A percentile compares a stretch with the other conserved stretches of the same genome.
phyloP scores from a whole-genome alignment of 495 filamentous ascomycete species.

The Penicillium coprophilum region DNA sequence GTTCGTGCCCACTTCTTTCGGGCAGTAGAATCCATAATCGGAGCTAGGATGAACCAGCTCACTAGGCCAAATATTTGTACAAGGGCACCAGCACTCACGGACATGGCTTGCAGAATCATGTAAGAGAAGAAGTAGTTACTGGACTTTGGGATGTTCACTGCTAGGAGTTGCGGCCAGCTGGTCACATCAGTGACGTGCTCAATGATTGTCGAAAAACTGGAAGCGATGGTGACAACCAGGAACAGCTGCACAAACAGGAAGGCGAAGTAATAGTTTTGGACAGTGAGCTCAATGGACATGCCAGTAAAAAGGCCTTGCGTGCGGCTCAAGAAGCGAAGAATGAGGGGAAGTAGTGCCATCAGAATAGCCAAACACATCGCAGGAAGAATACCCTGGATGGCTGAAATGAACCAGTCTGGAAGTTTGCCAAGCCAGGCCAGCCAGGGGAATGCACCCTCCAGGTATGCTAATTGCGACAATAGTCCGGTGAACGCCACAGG shows the following conservation, averaged over 20 bases:
- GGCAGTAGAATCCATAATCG: conserved; percentile 80
- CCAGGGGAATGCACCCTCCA: conserved; percentile 64
- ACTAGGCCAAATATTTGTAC: conserved; percentile 78
- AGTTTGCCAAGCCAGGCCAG: conserved; percentile 66
- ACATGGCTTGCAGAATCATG: conserved; percentile 91
- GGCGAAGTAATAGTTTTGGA: conserved; percentile 90
- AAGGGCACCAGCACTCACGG: conserved; percentile 83
- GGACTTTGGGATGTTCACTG: conserved; percentile 78
- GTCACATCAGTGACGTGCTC: conserved; percentile 60
- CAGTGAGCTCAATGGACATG: conserved; percentile 71
- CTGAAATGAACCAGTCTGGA: conserved; percentile 63
- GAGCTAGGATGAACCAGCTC: conserved; percentile 77
- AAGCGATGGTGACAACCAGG: conserved; percentile 84
- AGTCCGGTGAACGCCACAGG: conserved; percentile 87
- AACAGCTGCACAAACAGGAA: conserved; percentile 97
- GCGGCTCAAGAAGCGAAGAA: conserved; percentile 70
- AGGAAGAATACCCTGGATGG: conserved; percentile 85
- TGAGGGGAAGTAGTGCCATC: conserved; percentile 75
- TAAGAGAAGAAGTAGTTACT: conserved; percentile 98
- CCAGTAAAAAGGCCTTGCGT: conserved; percentile 83
- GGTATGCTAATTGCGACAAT: conserved; percentile 69
- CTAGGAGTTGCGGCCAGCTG: conserved; percentile 67
- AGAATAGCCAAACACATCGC: conserved; percentile 74
- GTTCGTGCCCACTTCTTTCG: conserved; percentile 87
- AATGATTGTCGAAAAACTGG: conserved; percentile 69